phyloP scores from a whole-genome alignment of 805 yeast genomes.

The Saccharomycopsis microspora region DNA sequence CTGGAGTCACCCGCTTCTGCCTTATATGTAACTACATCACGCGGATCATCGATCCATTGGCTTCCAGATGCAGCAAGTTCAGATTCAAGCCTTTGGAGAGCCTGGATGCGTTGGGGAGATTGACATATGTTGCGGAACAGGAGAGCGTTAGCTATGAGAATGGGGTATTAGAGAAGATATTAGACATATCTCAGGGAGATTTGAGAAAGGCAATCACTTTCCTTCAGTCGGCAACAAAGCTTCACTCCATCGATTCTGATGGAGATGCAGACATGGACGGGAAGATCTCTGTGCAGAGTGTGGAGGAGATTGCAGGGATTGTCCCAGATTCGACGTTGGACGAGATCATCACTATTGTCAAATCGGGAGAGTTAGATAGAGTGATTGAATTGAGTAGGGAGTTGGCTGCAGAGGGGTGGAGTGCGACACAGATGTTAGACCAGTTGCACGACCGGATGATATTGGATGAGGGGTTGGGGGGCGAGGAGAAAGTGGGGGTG shows the following conservation, averaged over 20 bases:
- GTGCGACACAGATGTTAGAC: conserved; percentile 57
- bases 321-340: conserved; percentile 41
- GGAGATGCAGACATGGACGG: conserved; percentile 23
- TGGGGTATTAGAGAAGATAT: conserved; percentile 48
- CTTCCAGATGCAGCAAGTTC: conserved; percentile 93
- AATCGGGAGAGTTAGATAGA: conserved; percentile 22
- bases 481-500: conserved; percentile 50
- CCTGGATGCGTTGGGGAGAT: conserved; percentile 55
- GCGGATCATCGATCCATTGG: conserved; percentile 90
- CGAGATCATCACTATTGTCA: conserved; percentile 29
- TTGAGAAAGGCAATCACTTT: conserved; percentile 86
- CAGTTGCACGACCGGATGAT: conserved; percentile 65
- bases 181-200: conserved; percentile 79
- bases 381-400: conserved; percentile 36
- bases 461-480: conserved; percentile 36
- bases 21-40: conserved; percentile 94
- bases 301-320: conserved; percentile 65
- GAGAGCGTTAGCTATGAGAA: conserved; percentile 35
- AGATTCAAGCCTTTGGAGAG: conserved; percentile 74
- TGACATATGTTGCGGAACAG: conserved; percentile 44
- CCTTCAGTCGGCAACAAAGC: conserved; percentile 71
- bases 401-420: conserved; percentile 62
- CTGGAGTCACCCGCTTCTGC: conserved; percentile 86
- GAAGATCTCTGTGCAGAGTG: conserved; percentile 18
- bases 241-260: conserved; percentile 26